Conservation (phyloP, 805 yeast genomes). For the Wickerhamiella qilinensis region DNA sequence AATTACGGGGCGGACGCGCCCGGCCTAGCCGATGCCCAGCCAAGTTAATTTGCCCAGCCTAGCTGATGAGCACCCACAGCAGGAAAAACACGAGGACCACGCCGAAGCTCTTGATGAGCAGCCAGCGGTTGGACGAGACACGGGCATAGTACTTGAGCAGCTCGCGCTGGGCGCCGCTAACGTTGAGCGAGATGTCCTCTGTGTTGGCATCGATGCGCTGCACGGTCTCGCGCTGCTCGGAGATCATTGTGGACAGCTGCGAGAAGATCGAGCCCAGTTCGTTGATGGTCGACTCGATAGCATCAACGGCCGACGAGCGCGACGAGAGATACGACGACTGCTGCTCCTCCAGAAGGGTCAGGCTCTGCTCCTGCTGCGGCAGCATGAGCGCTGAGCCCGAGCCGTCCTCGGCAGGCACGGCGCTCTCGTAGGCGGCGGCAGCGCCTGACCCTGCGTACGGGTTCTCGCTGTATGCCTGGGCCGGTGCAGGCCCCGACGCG, state of each 20-base stretch:
- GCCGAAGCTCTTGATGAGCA: constrained; percentile 78
- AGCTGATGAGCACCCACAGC: constrained; percentile 20
- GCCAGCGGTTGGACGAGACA: constrained; percentile 82
- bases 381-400: constrained; percentile 31
- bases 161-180: constrained; percentile 88
- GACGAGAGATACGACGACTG: constrained; percentile 59
- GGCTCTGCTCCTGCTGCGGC: constrained; percentile 75
- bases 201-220: constrained; percentile 92
- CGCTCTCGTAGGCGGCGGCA: constrained; percentile 19
- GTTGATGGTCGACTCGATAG: constrained; percentile 91
- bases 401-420: constrained; percentile 20
- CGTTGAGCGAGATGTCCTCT: constrained; percentile 80
- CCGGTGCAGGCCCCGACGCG: too few species aligned
- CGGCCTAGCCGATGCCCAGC: too few species aligned
- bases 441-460: constrained; percentile 14
- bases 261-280: constrained; percentile 91
- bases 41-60: too few species aligned
- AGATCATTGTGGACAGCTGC: constrained; percentile 93
- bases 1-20: too few species aligned
- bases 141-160: constrained; percentile 75
- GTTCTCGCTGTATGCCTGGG: constrained; percentile 8
- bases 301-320: constrained; percentile 80
- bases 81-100: constrained; percentile 42
- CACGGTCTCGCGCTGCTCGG: constrained; percentile 91
- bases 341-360: constrained; percentile 74